Conservation (phyloP, 805 yeast species). For the Candida ipomoeae region DNA sequence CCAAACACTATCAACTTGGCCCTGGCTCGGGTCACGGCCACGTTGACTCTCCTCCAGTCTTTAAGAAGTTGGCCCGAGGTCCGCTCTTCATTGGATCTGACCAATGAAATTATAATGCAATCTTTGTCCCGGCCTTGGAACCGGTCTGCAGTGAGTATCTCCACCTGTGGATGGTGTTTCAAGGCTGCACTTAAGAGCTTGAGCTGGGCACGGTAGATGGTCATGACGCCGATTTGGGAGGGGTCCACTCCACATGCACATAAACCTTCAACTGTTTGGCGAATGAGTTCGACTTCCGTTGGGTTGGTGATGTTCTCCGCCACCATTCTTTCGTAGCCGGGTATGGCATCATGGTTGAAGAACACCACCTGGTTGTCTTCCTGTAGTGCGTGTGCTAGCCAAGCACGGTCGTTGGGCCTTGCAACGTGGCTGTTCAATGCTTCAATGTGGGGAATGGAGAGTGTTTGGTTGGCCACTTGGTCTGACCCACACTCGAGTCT, state of each 20-base stretch:
- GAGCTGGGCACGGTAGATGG: conserved; percentile 79
- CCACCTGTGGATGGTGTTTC: conserved; percentile 45
- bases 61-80: conserved; percentile 72
- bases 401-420: conserved; percentile 21
- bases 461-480: conserved; percentile 54
- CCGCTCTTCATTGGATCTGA: conserved; percentile 65
- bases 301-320: conserved; percentile 73
- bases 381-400: conserved; percentile 58
- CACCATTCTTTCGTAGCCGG: conserved; percentile 49
- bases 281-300: conserved; percentile 64
- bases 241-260: conserved; percentile 55
- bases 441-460: conserved; percentile 45
- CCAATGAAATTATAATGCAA: conserved; percentile 84
- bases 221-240: conserved; percentile 75
- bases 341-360: conserved; percentile 69
- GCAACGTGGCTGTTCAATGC: conserved; percentile 17
- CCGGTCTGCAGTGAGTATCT: conserved; percentile 88
- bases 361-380: conserved; percentile 64
- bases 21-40: conserved; percentile 88
- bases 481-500: conserved; percentile 70
- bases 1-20: conserved; percentile 83
- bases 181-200: conserved; percentile 25
- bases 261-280: conserved; percentile 59
- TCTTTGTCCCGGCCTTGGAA: conserved; percentile 96
- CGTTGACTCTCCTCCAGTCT: conserved; percentile 92